These are phyloP conservation scores for Trichoderma gracile DNA, from an alignment of 2,329 filamentous ascomycete genomes.

Conservation along the genomic window DNA sequence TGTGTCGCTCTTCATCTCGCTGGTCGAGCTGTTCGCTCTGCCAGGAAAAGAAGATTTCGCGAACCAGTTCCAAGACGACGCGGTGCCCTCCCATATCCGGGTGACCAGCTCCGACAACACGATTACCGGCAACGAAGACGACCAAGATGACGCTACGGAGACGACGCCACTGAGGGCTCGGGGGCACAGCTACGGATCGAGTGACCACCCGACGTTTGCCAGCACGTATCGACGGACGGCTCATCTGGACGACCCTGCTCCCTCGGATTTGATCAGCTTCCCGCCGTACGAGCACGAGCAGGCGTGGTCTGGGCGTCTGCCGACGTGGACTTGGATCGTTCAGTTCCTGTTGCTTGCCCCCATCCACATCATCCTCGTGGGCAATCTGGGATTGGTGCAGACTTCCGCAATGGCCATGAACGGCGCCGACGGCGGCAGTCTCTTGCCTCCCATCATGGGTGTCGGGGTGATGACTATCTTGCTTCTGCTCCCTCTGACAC, in stretches of 20 bases:
- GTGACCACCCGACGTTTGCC: constrained; percentile 53
- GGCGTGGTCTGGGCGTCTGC: constrained; percentile 76
- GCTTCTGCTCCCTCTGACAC: constrained; percentile 72
- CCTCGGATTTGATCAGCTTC: constrained; percentile 32
- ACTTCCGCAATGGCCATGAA: constrained; percentile 77
- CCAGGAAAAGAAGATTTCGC: constrained; percentile 71
- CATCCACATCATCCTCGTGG: constrained; percentile 73
- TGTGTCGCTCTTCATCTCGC: constrained; percentile 70
- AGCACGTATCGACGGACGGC: constrained; percentile 57
- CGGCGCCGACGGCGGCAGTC: constrained; percentile 75
- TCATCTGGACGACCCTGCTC: constrained; percentile 33
- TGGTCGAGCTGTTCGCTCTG: constrained; percentile 78
- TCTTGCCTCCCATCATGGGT: constrained; percentile 70
- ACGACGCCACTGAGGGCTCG: constrained; percentile 53
- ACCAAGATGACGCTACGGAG: constrained; percentile 45
- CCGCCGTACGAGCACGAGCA: constrained; percentile 71
- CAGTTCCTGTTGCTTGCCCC: constrained; percentile 82
- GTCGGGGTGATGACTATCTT: constrained; percentile 69
- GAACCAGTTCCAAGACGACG: constrained; percentile 52
- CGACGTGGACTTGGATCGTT: constrained; percentile 82
- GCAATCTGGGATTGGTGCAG: constrained; percentile 72
- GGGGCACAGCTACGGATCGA: constrained; percentile 40
- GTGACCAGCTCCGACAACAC: constrained; percentile 21
- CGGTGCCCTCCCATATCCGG: constrained; percentile 48
- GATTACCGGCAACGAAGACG: constrained; percentile 16